Evolutionary conservation across 257 asterid species (phyloP), one percentile per base, ranked within the genome.

Genomic region (Primulina huaijiensis): DNA sequence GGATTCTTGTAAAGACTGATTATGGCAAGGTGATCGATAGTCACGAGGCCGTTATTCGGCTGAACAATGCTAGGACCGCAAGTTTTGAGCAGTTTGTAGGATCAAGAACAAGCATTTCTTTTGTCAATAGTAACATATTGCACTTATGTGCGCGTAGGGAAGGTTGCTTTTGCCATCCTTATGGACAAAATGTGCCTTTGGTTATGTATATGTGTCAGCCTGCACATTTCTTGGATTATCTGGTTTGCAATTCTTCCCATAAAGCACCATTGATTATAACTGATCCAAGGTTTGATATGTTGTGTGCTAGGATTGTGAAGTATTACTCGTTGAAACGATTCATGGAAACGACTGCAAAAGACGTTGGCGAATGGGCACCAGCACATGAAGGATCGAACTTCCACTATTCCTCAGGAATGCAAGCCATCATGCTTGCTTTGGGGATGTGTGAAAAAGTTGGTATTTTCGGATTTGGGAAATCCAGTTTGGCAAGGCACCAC

Each of bases 371-470:
- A n/a, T 94, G 99, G 99, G 82, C 69, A 29, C 31, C 87, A 19
- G 81, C 80, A 2, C 99, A 88, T 55, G 99, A 85, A 38, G 97
- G 92, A 10, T 65, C 82, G 4, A 83, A 75, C 62, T 94, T 94
- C 76, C 99, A 94, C 77, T 88, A 94, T 80, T 94, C 99, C 11
- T 94, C 99, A 1, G 99, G 99, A 21, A 83, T 94, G 89, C 96
- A 94, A 80, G 97, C 99, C 1, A 84, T 94, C 58, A 81, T 91
- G 89, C 85, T 94, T 35, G 96, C 97, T 1, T 68, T 86, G 65
- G 99, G 99, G 8, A 37, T 91, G n/a, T 94, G 99, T 66, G 93
- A 89, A 52, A 85, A 77, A n/a, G 96, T 94, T 21, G 82, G 90
- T 8, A 55, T 94, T 17, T 94, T 91, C 17, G 99, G 99, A 8